Base-by-base conservation (phyloP, 2,329 filamentous ascomycete species). In the Fusarium sp. region DNA sequence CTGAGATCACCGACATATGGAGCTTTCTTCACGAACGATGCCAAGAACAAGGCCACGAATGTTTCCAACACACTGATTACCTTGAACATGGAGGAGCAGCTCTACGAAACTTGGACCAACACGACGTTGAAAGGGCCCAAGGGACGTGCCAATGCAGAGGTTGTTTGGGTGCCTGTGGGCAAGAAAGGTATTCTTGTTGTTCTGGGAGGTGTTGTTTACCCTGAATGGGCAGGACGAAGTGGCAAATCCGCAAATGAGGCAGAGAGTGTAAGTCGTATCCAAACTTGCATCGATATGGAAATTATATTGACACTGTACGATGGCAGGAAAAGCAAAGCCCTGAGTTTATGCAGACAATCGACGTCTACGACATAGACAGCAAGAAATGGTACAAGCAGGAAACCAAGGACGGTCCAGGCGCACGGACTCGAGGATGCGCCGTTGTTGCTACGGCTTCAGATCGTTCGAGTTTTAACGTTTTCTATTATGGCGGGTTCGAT, bases 401-500 rank as follows among this genome's bases (percentile, higher is more conserved):
- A 7, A 93, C 93, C 0, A 85, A 84, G 7, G 89, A 88, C 5
- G 84, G 85, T 1, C 89, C 88, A 0, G 88, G 90, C 1, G 83
- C 89, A 83, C 79, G 88, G 81, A 78, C 92, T 82, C 79, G 92
- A 86, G 86, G 92, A 78, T 96, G 94, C 77, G 91, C 93, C 7
- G 91, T 94, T 1, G 89, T 94, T 4, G 92, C 89, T n/a, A 85
- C 89, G 0, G 91, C 93, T 19, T 85, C 89, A 48, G 93, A 94
- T 77, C 86, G 85, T 38, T 93, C 92, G 16, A 94, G 91, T 65
- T 93, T 92, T 80, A 94, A 95, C 78, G 91, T 97, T 55, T 95
- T 95, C 83, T 94, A 93, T 82, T 96, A 94, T 75, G 94, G 93
- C 21, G 94, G 94, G 0, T 95, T 92, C 77, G 82, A 89, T 63